Evolutionary conservation across 495 filamentous ascomycete genomes (phyloP), one percentile per base, ranked within the genome.

Genomic region (Hypoxylon fuscum): DNA sequence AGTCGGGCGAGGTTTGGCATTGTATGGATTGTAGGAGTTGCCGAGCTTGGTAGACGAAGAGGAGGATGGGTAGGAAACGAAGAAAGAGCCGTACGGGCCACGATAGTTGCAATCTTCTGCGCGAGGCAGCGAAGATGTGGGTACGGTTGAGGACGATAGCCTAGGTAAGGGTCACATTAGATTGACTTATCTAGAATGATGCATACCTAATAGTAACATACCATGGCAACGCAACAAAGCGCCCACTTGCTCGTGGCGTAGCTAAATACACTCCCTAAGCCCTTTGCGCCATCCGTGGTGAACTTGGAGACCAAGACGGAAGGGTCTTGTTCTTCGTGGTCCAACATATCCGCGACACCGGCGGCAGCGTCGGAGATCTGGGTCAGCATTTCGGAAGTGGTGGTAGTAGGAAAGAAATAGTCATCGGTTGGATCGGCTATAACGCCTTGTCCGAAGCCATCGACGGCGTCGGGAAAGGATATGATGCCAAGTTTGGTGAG

Each of bases 191-290:
- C n/a, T n/a, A n/a, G n/a, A n/a, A n/a, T n/a, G n/a, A n/a, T n/a
- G n/a, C n/a, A 53, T 10, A 49, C 14, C 2, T 3, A 18, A 41
- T 11, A 29, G 3, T 10, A 38, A 67, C 66, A 46, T 20, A 69
- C 69, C 76, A 92, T 89, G 35, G 88, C 81, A 52, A 98, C 85
- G 71, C 92, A 97, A 46, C 85, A 83, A 45, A 98, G 75, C 3
- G 95, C 93, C 96, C 96, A 98, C 59, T 90, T 91, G 72, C 93
- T 96, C 0, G 93, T 96, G 35, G 94, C 78, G 71, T 97, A 98
- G 40, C 87, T 88, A 70, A 98, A 96, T 25, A 98, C 84, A 31
- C 92, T 92, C 7, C 91, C 90, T n/a, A 97, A 74, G 12, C 88
- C 79, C 54, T 73, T 74, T 6, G 78, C 74, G 4, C 82, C 74